A percentile compares a stretch with the other conserved stretches of the same genome.
These are phyloP conservation scores for Brassica balearica DNA, from an alignment of 441 rosid genomes.

Conservation along the genomic window DNA sequence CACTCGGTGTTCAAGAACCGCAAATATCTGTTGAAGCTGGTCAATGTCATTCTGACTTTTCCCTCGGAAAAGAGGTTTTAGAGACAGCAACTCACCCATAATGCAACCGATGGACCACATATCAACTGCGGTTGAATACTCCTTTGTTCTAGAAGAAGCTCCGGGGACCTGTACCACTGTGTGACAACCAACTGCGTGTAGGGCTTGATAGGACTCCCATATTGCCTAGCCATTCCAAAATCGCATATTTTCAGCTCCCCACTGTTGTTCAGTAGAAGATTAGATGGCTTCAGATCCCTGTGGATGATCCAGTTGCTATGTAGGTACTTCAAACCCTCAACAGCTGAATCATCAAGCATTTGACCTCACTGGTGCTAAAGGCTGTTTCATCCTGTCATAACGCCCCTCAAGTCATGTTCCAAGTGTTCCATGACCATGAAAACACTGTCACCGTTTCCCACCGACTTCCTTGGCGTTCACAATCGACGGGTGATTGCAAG, in stretches of 20 bases:
- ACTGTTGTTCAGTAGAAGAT: constrained; percentile 75
- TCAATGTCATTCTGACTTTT: constrained; percentile 60
- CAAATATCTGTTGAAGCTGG: constrained; percentile 79
- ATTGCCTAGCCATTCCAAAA: constrained; percentile 84
- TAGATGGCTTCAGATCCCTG: constrained; percentile 86
- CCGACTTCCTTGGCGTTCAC: constrained; percentile 81
- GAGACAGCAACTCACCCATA: constrained; percentile 83
- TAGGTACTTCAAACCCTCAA: constrained; percentile 81
- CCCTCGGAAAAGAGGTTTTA: constrained; percentile 75
- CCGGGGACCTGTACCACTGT: constrained; percentile 93
- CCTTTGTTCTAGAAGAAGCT: constrained; percentile 76
- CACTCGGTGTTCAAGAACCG: constrained; percentile 75
- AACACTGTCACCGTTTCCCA: constrained; percentile 62
- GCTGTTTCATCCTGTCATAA: constrained; percentile 72
- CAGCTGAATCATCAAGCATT: constrained; percentile 82
- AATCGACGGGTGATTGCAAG: constrained; percentile 72
- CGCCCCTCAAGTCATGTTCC: constrained; percentile 82
- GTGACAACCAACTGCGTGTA: constrained; percentile 83
- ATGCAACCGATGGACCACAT: constrained; percentile 98
- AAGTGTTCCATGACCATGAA: constrained; percentile 96
- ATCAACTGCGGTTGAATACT: constrained; percentile 85
- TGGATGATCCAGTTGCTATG: constrained; percentile 95
- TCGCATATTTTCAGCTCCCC: constrained; percentile 88
- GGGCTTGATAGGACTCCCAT: constrained; percentile 84
- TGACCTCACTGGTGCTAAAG: constrained; percentile 85